Conservation (phyloP, 2,329 filamentous ascomycete species). For the Atkinsonella texensis region DNA sequence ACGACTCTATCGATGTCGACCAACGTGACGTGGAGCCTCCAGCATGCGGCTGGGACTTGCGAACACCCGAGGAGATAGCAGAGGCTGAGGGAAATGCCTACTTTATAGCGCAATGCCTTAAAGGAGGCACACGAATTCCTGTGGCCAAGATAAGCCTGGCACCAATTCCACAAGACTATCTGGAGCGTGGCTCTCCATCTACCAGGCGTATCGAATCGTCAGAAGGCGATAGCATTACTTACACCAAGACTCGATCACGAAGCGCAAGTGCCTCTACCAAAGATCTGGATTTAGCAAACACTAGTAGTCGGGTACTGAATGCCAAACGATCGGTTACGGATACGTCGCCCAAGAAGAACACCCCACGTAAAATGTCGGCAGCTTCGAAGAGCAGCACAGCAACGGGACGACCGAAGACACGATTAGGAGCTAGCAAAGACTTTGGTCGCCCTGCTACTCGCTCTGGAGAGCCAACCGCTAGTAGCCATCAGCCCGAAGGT, state of each 20-base stretch:
- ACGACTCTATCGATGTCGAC: constrained; percentile 32
- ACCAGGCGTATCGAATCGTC: constrained; percentile 44
- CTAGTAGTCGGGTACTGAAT: constrained; percentile 12
- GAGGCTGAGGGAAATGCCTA: constrained; percentile 41
- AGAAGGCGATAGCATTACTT: constrained; percentile 47
- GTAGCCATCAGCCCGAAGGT: constrained; percentile 66
- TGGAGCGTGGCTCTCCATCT: constrained; percentile 62
- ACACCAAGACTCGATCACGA: constrained; percentile 52
- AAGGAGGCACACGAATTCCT: constrained; percentile 71
- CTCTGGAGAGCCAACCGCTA: constrained; percentile 40
- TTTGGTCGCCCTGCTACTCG: constrained; percentile 47
- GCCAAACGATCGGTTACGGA: constrained; percentile 35
- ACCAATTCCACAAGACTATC: constrained; percentile 58
- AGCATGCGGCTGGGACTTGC: constrained; percentile 54
- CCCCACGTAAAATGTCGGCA: constrained; percentile 32
- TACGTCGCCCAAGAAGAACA: constrained; percentile 41
- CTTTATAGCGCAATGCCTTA: constrained; percentile 39
- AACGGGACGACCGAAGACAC: constrained; percentile 47
- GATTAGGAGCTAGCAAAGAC: constrained; percentile 41
- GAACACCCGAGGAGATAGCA: constrained; percentile 67
- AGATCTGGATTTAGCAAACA: constrained; percentile 11
- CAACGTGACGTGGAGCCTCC: constrained; percentile 17
- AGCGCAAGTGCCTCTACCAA: constrained; percentile 52
- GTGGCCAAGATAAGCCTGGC: constrained; percentile 68
- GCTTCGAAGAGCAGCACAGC: constrained; percentile 28